These are phyloP conservation scores for Elsinoe fawcettii DNA, from an alignment of 2,329 filamentous ascomycete genomes.

Conservation along the genomic window DNA sequence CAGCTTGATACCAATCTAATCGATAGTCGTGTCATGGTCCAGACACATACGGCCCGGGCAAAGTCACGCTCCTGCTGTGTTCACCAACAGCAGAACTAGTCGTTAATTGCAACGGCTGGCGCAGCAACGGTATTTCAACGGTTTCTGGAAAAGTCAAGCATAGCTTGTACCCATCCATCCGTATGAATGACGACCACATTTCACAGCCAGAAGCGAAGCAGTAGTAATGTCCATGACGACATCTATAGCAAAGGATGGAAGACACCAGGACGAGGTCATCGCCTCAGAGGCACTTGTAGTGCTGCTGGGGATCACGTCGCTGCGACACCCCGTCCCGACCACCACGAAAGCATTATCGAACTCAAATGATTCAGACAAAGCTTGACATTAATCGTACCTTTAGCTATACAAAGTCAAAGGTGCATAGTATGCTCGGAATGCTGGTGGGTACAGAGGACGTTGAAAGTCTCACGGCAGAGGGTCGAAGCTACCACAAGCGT, in stretches of 20 bases:
- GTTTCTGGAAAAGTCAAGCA: conserved; percentile 12
- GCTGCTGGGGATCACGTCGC: too few relatives aligned
- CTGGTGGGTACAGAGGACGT: neutral
- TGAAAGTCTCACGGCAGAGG: neutral
- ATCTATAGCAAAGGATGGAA: neutral
- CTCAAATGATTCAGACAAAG: neutral
- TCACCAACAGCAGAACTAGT: conserved; percentile 1
- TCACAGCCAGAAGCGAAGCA: neutral
- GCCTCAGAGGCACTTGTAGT: too few relatives aligned
- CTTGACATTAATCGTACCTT: neutral
- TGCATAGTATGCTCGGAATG: neutral
- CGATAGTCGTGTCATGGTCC: neutral
- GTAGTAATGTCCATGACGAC: neutral
- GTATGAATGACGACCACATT: too few relatives aligned
- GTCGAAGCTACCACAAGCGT: neutral
- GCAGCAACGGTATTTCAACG: conserved; percentile 1
- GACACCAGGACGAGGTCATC: too few relatives aligned
- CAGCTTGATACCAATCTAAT: conserved; percentile 4
- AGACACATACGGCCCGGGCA: neutral
- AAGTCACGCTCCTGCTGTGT: neutral
- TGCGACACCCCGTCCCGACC: too few relatives aligned
- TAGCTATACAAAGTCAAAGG: neutral
- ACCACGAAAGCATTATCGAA: neutral
- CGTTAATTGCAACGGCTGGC: neutral
- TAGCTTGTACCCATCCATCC: too few relatives aligned